phyloP scores from a whole-genome alignment of 116 monocot species.

The Dioscorea cayenensis region DNA sequence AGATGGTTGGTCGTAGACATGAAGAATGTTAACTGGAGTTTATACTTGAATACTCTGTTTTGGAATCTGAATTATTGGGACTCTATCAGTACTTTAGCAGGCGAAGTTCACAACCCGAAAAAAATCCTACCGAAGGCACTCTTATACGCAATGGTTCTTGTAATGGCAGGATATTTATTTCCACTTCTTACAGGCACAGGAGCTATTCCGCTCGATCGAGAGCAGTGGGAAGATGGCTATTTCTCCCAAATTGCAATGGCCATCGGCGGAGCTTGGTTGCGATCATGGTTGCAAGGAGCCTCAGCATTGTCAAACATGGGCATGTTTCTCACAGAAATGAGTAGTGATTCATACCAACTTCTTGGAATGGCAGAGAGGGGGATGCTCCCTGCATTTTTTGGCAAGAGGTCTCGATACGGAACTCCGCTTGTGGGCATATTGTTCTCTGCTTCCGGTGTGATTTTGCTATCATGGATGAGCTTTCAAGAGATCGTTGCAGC shows the following conservation, averaged over 20 bases:
- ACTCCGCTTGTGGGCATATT: slow-evolving; percentile 77
- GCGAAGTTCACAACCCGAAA: slow-evolving; percentile 66
- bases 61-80: slow-evolving; percentile 90
- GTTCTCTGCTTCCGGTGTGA: slow-evolving; percentile 66
- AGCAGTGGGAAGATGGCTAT: slow-evolving; percentile 69
- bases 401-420: slow-evolving; percentile 52
- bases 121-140: slow-evolving; percentile 66
- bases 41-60: slow-evolving; percentile 77
- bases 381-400: slow-evolving; percentile 75
- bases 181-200: slow-evolving; percentile 69
- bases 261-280: slow-evolving; percentile 66
- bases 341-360: slow-evolving; percentile 77
- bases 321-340: slow-evolving; percentile 84
- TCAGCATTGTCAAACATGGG: slow-evolving; percentile 83
- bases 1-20: slow-evolving; percentile 46
- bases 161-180: slow-evolving; percentile 53
- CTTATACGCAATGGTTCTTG: slow-evolving; percentile 62
- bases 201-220: slow-evolving; percentile 46
- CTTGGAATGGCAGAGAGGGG: slow-evolving; percentile 86
- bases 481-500: slow-evolving; percentile 77
- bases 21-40: slow-evolving; percentile 48
- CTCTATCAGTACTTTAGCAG: slow-evolving; percentile 71
- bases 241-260: slow-evolving; percentile 61
- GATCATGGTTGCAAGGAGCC: slow-evolving; percentile 59
- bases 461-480: slow-evolving; percentile 61